Base-by-base conservation (phyloP, 169 alveolate genomes). In the Plasmodium inui region DNA sequence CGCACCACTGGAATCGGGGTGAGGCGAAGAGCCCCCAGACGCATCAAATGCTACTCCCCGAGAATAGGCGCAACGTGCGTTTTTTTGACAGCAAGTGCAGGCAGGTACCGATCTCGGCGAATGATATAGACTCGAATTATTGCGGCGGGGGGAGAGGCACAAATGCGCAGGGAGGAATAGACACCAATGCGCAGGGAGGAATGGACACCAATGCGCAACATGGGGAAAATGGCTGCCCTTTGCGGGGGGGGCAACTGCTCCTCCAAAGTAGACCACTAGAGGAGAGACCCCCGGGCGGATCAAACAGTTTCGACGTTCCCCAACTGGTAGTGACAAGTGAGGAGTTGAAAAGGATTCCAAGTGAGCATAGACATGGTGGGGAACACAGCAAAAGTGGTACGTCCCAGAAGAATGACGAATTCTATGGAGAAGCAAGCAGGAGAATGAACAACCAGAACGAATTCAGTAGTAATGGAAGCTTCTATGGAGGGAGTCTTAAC, bases 71-170 rank as follows among this genome's bases (percentile, higher is more conserved):
- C 22, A 79, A 89, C 28, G 90, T 89, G 10, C 91, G 82, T 26
- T 79, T 89, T 61, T 89, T 57, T 85, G 53, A 73, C 30, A 81
- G 37, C 53, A 80, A 57, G 53, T 22, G 57, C 1, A 67, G 83
- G 72, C 79, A 41, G 19, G 32, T 61, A 41, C 50, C 74, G 3
- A 34, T 61, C 7, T 28, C 73, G 26, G 83, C 37, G 26, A 28
- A 55, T 32, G 83, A 89, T 61, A 14, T 89, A 14, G 94, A 89
- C 50, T 70, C 78, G 26, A 81, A 89, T 53, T 89, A 89, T 81
- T 89, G 90, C 73, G 30, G 76, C 37, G 37, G 37, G 34, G 30
- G 12, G 30, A 3, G 37, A 67, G 39, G 76, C 17, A 50, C 44
- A 2, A 50, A 3, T 50, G 61, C 22, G 12, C 61, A 50, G 19